Evolutionary conservation across 495 filamentous ascomycete genomes (phyloP).

Genomic region (Arthonia radiata): DNA sequence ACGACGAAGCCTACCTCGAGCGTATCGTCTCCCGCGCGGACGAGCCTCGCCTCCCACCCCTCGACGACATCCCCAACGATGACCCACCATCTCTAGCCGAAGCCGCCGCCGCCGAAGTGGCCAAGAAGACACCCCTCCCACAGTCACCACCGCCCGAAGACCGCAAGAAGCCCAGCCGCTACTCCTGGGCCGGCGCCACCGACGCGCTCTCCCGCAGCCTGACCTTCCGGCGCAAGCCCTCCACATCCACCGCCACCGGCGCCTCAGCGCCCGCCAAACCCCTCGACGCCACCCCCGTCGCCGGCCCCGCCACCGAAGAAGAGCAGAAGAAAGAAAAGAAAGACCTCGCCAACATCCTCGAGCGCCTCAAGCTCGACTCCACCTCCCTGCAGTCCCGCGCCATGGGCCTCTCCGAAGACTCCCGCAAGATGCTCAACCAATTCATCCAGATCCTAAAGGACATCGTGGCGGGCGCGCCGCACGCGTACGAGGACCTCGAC

Average conservation of each 20-base stretch:
- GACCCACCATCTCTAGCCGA: slow-evolving; percentile 9
- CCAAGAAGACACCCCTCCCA: slow-evolving; percentile 16
- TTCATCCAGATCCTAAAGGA: slow-evolving; percentile 83
- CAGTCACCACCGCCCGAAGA: slow-evolving; percentile 18
- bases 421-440: slow-evolving; percentile 48
- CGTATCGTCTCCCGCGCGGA: slow-evolving; percentile 18
- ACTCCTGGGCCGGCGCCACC: slow-evolving; percentile 21
- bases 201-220: slow-evolving; percentile 18
- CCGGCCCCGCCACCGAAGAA: slow-evolving; percentile 11
- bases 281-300: background rate
- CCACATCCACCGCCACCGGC: slow-evolving; percentile 7
- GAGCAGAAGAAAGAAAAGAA: slow-evolving; percentile 35
- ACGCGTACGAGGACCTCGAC: slow-evolving; percentile 74
- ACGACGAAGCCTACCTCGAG: slow-evolving; percentile 30
- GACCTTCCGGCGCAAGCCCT: slow-evolving; percentile 7
- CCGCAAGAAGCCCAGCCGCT: slow-evolving; percentile 14
- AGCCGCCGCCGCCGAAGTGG: slow-evolving; percentile 7
- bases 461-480: slow-evolving; percentile 73
- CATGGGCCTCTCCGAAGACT: slow-evolving; percentile 61
- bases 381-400: slow-evolving; percentile 53
- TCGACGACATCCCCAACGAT: slow-evolving; percentile 3
- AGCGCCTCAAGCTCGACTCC: slow-evolving; percentile 58
- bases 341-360: slow-evolving; percentile 52
- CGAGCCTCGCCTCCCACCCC: slow-evolving; percentile 2
- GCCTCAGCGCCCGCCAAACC: slow-evolving; percentile 2